Base-by-base conservation (phyloP, 768 basidiomycete genomes). In the Tulasnella sp. region DNA sequence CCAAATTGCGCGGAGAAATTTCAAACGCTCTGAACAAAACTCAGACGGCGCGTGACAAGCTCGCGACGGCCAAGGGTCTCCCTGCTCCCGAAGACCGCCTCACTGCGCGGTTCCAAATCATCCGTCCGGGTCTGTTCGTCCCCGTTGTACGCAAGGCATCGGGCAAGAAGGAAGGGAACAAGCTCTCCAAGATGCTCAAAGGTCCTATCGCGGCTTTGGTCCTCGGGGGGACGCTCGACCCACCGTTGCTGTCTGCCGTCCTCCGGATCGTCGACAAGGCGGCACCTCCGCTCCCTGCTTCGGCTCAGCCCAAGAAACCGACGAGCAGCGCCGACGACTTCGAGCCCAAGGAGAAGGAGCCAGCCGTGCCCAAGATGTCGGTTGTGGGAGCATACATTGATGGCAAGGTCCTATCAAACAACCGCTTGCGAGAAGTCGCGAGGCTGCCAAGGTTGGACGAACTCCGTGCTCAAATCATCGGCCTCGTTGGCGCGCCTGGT, bases 131-230 rank as follows among this genome's bases (percentile, higher is more conserved):
- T 4, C 22, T 72, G 29, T 72, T 72, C 39, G 19, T 72, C 71
- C 71, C 71, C n/a, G 64, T 72, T 1, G 71, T 72, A 22, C 71
- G 71, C 22, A 72, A 66, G 32, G 71, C 64, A 8, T 63, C 71
- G 1, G 62, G 71, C 34, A 41, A 64, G 59, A 62, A 47, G 34
- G 71, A 63, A 63, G 62, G 34, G 3, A 72, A 65, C 36, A 72
- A 66, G 44, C 36, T 72, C 16, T 66, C 64, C 36, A 37, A 40
- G 34, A 63, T 72, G 36, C 40, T 72, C 19, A 72, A 72, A 34
- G 71, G 71, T 12, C 71, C 62, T 12, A 36, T 72, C 36, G 71
- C 71, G 19, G 71, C 71, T 26, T 22, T 72, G 4, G 62, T 72
- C 63, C 34, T 72, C 19, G 52, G 35, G 5, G 68, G 68, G 8